Percentiles rank a stretch among this genome's conserved stretches.
These are phyloP conservation scores for Neostapfia colusana DNA, from an alignment of 176 grass and related monocot genomes.

Conservation along the genomic window DNA sequence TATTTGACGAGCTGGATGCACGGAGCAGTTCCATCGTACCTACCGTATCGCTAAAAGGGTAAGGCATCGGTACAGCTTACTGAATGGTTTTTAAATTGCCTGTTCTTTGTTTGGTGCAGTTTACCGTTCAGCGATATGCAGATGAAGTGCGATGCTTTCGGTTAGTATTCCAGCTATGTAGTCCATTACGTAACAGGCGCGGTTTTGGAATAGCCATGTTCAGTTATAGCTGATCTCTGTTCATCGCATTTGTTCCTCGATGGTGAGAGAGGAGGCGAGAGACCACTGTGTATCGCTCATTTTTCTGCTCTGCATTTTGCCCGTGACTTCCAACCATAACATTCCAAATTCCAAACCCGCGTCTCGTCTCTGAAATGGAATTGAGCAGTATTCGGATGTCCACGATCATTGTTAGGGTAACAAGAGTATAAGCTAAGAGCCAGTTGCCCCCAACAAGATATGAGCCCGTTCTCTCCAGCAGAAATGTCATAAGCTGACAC, in stretches of 20 bases:
- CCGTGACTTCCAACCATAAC: neutral
- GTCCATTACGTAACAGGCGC: neutral
- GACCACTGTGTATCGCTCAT: neutral
- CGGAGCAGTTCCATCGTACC: neutral
- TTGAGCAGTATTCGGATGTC: neutral
- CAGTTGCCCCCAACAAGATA: neutral
- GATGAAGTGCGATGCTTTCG: too few relatives aligned
- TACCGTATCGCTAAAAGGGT: neutral
- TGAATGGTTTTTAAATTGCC: too few relatives aligned
- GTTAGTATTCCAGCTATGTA: neutral
- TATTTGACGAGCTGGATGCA: neutral
- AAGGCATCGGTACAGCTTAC: neutral
- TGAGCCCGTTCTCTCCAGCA: too few relatives aligned
- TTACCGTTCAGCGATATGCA: too few relatives aligned
- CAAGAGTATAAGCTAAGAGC: neutral
- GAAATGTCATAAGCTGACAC: neutral
- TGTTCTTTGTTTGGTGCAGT: too few relatives aligned
- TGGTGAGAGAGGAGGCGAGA: neutral
- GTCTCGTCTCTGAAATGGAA: neutral
- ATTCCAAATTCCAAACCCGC: neutral
- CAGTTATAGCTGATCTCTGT: neutral
- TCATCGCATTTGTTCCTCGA: neutral
- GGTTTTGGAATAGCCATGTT: conserved; percentile 2
- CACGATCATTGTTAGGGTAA: too few relatives aligned
- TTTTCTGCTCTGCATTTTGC: neutral